Evolutionary conservation across 495 filamentous ascomycete species (phyloP).

Genomic region (Hyaloscypha finlandica): DNA sequence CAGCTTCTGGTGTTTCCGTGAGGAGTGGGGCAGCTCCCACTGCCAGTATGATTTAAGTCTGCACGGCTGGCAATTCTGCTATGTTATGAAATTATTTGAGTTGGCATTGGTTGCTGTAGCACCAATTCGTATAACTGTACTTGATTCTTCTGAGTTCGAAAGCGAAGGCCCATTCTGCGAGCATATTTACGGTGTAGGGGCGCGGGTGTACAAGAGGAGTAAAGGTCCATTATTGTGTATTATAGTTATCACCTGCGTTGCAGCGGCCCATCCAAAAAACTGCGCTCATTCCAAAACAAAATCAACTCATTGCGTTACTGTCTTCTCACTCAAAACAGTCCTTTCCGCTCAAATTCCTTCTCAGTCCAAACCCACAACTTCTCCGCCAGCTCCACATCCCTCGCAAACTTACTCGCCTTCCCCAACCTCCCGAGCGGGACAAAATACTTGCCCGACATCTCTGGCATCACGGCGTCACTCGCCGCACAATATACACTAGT

Average conservation of each 20-base stretch:
- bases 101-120: no score
- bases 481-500: conserved; percentile 27
- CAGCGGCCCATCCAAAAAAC: background rate
- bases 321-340: conserved; percentile 21
- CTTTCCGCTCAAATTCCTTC: conserved; percentile 41
- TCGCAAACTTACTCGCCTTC: conserved; percentile 39
- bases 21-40: background rate
- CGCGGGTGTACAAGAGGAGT: no score
- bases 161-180: no score
- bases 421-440: conserved; percentile 48
- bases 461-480: conserved; percentile 27
- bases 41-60: background rate
- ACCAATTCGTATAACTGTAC: no score
- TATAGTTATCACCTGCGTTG: background rate
- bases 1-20: background rate
- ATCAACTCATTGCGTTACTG: background rate
- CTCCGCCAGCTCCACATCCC: conserved; percentile 48
- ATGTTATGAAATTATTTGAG: background rate
- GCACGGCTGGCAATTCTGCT: background rate
- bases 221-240: background rate
- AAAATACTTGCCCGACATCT: conserved; percentile 51
- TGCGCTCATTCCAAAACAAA: background rate
- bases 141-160: no score
- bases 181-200: no score
- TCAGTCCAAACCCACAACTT: conserved; percentile 67